phyloP scores from a whole-genome alignment of 768 basidiomycete genomes.

The Exsudoporus frostii region DNA sequence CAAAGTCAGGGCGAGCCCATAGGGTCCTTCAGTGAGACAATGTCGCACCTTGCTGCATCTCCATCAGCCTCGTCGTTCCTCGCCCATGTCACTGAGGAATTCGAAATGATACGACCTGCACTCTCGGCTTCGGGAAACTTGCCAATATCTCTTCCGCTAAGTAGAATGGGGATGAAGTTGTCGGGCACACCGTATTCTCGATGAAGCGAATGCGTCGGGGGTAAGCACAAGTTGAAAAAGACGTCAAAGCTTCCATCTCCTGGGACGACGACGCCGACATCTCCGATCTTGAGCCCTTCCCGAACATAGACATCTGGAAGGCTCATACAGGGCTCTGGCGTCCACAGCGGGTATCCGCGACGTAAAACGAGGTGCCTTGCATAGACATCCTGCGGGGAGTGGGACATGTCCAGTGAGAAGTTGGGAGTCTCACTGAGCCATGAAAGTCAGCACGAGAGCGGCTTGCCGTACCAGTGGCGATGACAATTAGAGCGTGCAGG shows the following conservation, averaged over 20 bases:
- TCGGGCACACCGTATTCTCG: slow-evolving; percentile 20
- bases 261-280: slow-evolving; percentile 33
- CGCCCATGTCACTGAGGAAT: slow-evolving; percentile 7
- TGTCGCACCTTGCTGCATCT: background rate
- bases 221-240: slow-evolving; percentile 35
- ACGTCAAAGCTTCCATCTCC: slow-evolving; percentile 34
- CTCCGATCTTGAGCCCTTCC: slow-evolving; percentile 33
- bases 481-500: too few relatives aligned
- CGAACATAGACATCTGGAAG: slow-evolving; percentile 23
- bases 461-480: background rate
- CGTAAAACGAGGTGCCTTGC: slow-evolving; percentile 10
- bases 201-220: slow-evolving; percentile 23
- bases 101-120: slow-evolving; percentile 11
- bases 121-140: slow-evolving; percentile 8
- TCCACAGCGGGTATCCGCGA: slow-evolving; percentile 34
- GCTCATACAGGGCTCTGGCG: slow-evolving; percentile 25
- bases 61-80: background rate
- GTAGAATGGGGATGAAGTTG: slow-evolving; percentile 22
- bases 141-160: slow-evolving; percentile 7
- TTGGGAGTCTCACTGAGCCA: too few relatives aligned
- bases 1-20: background rate
- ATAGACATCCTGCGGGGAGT: slow-evolving; percentile 18
- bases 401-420: background rate
- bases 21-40: background rate
- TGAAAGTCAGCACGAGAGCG: background rate